Conservation (phyloP, 2,329 filamentous ascomycete species). For the Coccinonectria pachysandricola region DNA sequence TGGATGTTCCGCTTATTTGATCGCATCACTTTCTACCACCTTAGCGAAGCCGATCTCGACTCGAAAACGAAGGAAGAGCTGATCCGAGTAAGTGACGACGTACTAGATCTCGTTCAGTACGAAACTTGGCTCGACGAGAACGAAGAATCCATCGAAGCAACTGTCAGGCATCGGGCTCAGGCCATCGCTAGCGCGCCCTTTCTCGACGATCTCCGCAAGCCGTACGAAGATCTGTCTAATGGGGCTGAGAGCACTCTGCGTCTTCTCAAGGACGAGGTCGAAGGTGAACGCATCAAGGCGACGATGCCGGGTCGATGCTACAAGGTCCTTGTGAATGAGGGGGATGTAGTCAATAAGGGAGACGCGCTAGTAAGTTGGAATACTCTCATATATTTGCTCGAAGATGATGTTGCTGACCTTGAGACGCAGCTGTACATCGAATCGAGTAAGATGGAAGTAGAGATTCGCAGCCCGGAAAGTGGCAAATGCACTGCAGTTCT, state of each 20-base stretch:
- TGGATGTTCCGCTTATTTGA: constrained; percentile 25
- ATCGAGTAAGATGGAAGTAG: constrained; percentile 30
- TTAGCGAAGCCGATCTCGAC: constrained; percentile 20
- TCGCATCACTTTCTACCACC: constrained; percentile 22
- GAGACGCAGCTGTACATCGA: constrained; percentile 20
- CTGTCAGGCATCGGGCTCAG: constrained; percentile 11
- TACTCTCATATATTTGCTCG: too few relatives aligned
- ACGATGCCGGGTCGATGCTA: constrained; percentile 26
- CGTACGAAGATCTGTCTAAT: constrained; percentile 12
- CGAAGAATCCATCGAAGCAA: constrained; percentile 14
- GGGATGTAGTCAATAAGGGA: constrained; percentile 15
- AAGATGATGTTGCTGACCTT: constrained; percentile 1
- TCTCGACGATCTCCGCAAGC: constrained; percentile 18
- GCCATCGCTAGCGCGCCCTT: constrained; percentile 20
- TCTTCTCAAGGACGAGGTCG: constrained; percentile 1
- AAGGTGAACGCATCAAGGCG: constrained; percentile 19
- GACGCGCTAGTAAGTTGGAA: constrained; percentile 19
- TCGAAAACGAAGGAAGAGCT: constrained; percentile 13
- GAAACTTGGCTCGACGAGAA: constrained; percentile 22
- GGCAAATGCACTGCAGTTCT: constrained; percentile 19
- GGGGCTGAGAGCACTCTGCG: background rate
- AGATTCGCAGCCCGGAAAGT: constrained; percentile 19
- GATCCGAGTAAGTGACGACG: constrained; percentile 16
- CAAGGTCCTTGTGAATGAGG: constrained; percentile 19
- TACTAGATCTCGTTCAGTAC: constrained; percentile 21